phyloP scores from a whole-genome alignment of 495 filamentous ascomycete species.

The Astrothelium macrocarpum region DNA sequence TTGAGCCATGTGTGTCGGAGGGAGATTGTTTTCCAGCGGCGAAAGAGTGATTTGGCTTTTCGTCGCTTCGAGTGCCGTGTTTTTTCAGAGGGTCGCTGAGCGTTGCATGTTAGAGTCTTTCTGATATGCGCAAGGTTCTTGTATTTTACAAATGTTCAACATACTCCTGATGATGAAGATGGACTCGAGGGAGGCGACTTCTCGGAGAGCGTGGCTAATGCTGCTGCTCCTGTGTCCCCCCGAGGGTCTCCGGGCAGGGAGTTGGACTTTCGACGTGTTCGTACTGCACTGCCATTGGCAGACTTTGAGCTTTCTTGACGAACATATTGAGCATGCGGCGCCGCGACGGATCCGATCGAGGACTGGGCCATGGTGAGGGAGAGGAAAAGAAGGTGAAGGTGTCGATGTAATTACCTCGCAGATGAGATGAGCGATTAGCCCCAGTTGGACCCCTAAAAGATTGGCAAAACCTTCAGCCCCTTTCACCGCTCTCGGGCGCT shows the following conservation, averaged over 20 bases:
- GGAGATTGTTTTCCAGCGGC: slow-evolving; percentile 30
- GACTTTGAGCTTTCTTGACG: neutral
- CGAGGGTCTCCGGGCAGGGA: slow-evolving; percentile 20
- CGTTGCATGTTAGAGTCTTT: slow-evolving; percentile 1
- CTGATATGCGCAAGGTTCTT: neutral
- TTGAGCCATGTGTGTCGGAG: slow-evolving; percentile 45
- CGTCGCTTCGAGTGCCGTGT: slow-evolving; percentile 33
- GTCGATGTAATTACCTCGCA: neutral
- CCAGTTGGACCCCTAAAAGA: neutral
- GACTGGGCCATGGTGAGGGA: neutral
- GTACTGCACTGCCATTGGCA: neutral
- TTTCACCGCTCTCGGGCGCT: neutral
- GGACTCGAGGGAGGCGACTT: neutral
- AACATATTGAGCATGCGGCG: neutral
- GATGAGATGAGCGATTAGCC: neutral
- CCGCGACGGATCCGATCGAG: neutral
- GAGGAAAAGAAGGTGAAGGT: neutral
- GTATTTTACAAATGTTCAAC: neutral
- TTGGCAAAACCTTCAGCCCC: neutral
- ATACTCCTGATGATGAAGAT: neutral
- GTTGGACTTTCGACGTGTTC: slow-evolving; percentile 18
- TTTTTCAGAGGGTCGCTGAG: slow-evolving; percentile 6
- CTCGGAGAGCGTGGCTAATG: slow-evolving; percentile 16
- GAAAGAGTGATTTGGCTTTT: slow-evolving; percentile 27
- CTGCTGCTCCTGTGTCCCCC: slow-evolving; percentile 22